phyloP scores from a whole-genome alignment of 1,284 basidiomycete genomes.

The Austroboletus rostrupii region DNA sequence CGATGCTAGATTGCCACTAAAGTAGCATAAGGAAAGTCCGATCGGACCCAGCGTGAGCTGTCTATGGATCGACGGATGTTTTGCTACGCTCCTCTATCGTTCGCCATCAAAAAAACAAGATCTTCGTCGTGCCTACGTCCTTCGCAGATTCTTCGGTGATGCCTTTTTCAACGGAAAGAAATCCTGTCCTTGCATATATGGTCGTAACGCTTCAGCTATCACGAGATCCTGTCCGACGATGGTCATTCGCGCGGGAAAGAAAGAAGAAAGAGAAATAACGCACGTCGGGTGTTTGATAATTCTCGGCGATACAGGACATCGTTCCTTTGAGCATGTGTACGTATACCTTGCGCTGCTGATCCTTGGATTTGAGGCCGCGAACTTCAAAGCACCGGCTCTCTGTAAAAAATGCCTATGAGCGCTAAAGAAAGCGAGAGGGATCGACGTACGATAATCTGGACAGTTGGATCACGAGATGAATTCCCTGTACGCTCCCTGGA shows the following conservation, averaged over 20 bases:
- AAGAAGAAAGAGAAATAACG: conserved; percentile 23
- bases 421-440: no score
- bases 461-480: conserved; percentile 90
- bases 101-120: no score
- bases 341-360: conserved; percentile 84
- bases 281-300: conserved; percentile 94
- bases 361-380: conserved; percentile 83
- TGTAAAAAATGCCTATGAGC: conserved; percentile 29
- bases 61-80: no score
- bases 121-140: conserved; percentile 43
- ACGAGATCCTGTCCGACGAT: conserved; percentile 62
- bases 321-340: conserved; percentile 99
- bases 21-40: no score
- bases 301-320: conserved; percentile 97
- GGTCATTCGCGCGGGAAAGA: not conserved
- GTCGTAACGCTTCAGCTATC: conserved; percentile 85
- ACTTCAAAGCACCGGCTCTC: conserved; percentile 90
- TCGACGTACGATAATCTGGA: conserved; percentile 87
- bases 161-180: conserved; percentile 88
- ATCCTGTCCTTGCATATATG: conserved; percentile 94
- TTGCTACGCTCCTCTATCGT: no score
- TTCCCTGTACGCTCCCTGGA: conserved; percentile 96
- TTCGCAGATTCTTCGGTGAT: conserved; percentile 75
- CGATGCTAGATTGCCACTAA: no score
- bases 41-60: no score